Conservation (phyloP, 768 basidiomycete species). For the Ramaria sp. region DNA sequence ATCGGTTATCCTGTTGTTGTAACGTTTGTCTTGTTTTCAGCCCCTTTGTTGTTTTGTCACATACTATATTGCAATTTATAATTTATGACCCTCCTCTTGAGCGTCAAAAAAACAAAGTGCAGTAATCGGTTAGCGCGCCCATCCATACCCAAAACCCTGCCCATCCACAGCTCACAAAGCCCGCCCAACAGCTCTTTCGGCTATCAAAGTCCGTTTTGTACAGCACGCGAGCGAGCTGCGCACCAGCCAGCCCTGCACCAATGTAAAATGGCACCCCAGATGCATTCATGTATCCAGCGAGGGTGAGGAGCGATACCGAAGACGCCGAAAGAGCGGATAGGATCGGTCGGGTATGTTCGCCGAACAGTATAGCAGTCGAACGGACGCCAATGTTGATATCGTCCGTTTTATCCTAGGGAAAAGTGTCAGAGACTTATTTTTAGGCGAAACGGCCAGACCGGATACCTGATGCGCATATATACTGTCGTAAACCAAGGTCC, state of each 20-base stretch:
- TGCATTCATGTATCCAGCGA: slow-evolving; percentile 70
- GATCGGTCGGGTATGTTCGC: slow-evolving; percentile 60
- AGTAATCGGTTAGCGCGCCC: slow-evolving; percentile 67
- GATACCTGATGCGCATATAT: slow-evolving; percentile 93
- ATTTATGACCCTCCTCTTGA: too few species aligned
- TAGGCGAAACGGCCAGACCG: background rate
- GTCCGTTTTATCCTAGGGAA: slow-evolving; percentile 79
- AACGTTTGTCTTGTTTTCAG: background rate
- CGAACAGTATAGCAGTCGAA: slow-evolving; percentile 91
- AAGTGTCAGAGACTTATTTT: background rate
- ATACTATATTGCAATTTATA: too few species aligned
- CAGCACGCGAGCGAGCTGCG: slow-evolving; percentile 72
- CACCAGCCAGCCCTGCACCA: slow-evolving; percentile 59
- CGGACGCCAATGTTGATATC: slow-evolving; percentile 82
- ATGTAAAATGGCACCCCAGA: slow-evolving; percentile 73
- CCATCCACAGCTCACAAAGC: slow-evolving; percentile 83
- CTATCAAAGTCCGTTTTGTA: slow-evolving; percentile 63
- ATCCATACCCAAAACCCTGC: slow-evolving; percentile 82
- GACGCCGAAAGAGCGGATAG: slow-evolving; percentile 63
- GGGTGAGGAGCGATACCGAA: slow-evolving; percentile 61
- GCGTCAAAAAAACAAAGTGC: slow-evolving; percentile 13
- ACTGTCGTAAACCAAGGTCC: slow-evolving; percentile 96
- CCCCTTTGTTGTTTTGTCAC: background rate
- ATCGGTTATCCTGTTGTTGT: too few species aligned
- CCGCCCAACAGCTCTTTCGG: slow-evolving; percentile 78